Conservation (phyloP, 2,329 filamentous ascomycete species). For the Pseudogymnoascus sp. region DNA sequence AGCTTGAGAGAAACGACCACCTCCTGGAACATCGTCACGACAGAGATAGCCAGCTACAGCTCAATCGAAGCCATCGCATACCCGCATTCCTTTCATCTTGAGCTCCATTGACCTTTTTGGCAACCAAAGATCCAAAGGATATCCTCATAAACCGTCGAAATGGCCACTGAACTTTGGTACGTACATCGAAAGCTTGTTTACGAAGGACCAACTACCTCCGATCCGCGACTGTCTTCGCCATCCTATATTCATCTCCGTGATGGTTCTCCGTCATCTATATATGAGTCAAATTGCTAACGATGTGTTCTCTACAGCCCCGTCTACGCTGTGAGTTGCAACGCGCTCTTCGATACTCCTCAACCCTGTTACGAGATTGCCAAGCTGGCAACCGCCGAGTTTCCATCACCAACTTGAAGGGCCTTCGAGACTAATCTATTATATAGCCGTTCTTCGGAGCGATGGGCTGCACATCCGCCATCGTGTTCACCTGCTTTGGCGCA, state of each 20-base stretch:
- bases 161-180: constrained; percentile 78
- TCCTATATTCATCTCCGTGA: constrained; percentile 13
- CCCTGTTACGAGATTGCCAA: not conserved
- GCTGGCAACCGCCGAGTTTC: constrained; percentile 7
- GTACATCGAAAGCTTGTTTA: constrained; percentile 31
- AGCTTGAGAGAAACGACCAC: constrained; percentile 5
- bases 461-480: constrained; percentile 90
- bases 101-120: constrained; percentile 8
- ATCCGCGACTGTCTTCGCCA: not conserved
- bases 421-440: constrained; percentile 16
- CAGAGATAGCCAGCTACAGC: constrained; percentile 12
- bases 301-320: constrained; percentile 61
- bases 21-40: constrained; percentile 6
- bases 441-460: constrained; percentile 92
- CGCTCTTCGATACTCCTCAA: constrained; percentile 9
- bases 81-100: constrained; percentile 1
- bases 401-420: constrained; percentile 10
- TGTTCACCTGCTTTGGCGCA: constrained; percentile 93
- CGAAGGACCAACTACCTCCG: not conserved
- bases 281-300: constrained; percentile 35
- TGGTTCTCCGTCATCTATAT: not conserved
- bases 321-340: constrained; percentile 79
- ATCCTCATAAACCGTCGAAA: constrained; percentile 41
- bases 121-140: constrained; percentile 2
- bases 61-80: constrained; percentile 9